Conservation (phyloP, 1,139 yeast species). For the Pneumocystis canis region DNA sequence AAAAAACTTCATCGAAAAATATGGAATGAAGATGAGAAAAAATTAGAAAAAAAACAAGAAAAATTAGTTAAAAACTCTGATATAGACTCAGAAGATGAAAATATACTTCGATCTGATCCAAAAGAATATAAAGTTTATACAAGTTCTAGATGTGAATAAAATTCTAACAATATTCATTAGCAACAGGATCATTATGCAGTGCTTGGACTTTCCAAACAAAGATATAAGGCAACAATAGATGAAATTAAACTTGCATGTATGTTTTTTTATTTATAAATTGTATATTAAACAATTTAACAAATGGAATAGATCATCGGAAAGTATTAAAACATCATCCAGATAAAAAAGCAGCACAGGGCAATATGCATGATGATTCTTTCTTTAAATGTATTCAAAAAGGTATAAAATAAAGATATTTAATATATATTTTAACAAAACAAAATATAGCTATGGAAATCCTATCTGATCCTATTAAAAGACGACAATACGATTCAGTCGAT, state of each 20-base stretch:
- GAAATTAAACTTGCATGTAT: conserved; percentile 87
- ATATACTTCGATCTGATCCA: conserved; percentile 75
- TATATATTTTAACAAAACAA: background rate
- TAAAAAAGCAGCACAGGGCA: conserved; percentile 84
- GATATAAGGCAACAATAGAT: conserved; percentile 83
- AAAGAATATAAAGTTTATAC: conserved; percentile 69
- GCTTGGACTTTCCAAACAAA: conserved; percentile 77
- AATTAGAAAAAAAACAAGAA: conserved; percentile 70
- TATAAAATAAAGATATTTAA: background rate
- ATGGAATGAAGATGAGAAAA: conserved; percentile 91
- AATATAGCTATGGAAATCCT: conserved; percentile 61
- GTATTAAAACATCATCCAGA: conserved; percentile 97
- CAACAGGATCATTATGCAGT: conserved; percentile 90
- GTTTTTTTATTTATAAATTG: background rate
- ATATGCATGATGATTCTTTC: conserved; percentile 87
- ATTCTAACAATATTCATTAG: conserved; percentile 3
- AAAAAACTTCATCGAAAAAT: conserved; percentile 94
- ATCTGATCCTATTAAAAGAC: conserved; percentile 73
- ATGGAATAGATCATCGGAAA: conserved; percentile 49
- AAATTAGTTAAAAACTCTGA: conserved; percentile 63
- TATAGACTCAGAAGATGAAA: conserved; percentile 48
- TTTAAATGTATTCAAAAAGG: conserved; percentile 89
- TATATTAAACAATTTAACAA: background rate
- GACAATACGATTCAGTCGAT: conserved; percentile 92
- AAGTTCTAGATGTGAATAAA: background rate